phyloP scores from a whole-genome alignment of 2,329 filamentous ascomycete genomes.

The Bretziella fagacearum region DNA sequence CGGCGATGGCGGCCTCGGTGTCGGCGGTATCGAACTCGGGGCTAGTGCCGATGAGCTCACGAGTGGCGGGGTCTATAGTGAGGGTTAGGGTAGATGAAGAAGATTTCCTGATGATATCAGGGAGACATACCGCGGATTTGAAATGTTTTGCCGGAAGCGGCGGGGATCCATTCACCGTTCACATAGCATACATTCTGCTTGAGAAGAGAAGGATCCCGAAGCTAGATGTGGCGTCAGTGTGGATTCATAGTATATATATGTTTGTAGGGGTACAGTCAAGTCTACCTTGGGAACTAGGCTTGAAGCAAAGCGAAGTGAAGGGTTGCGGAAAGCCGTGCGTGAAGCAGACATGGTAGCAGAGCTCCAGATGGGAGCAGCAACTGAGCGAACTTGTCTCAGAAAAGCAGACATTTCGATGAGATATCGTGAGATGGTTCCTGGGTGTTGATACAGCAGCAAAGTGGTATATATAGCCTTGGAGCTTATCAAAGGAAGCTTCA shows the following conservation, averaged over 20 bases:
- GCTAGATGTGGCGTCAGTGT: too few species aligned
- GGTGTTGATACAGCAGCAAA: too few species aligned
- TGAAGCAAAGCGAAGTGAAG: constrained; percentile 1
- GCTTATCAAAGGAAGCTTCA: too few species aligned
- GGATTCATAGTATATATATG: too few species aligned
- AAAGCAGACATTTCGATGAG: constrained; percentile 5
- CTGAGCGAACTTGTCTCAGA: neutral
- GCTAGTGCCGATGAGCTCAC: constrained; percentile 61
- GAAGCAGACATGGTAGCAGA: neutral
- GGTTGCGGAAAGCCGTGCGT: neutral
- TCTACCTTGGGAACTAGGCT: constrained; percentile 16
- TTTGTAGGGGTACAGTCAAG: too few species aligned
- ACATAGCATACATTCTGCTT: constrained; percentile 72
- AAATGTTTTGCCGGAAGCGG: constrained; percentile 80
- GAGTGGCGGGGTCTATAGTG: constrained; percentile 58
- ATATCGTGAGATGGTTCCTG: too few species aligned
- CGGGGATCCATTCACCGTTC: constrained; percentile 81
- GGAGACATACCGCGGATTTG: constrained; percentile 49
- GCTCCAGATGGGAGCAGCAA: too few species aligned
- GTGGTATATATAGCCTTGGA: too few species aligned
- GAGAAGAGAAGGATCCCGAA: constrained; percentile 65
- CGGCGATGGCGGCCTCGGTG: constrained; percentile 63
- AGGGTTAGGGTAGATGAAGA: neutral
- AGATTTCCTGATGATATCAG: neutral
- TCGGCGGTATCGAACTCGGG: constrained; percentile 72